Evolutionary conservation across 345 rosid genomes (phyloP).

Genomic region (Sisymbrium irio): DNA sequence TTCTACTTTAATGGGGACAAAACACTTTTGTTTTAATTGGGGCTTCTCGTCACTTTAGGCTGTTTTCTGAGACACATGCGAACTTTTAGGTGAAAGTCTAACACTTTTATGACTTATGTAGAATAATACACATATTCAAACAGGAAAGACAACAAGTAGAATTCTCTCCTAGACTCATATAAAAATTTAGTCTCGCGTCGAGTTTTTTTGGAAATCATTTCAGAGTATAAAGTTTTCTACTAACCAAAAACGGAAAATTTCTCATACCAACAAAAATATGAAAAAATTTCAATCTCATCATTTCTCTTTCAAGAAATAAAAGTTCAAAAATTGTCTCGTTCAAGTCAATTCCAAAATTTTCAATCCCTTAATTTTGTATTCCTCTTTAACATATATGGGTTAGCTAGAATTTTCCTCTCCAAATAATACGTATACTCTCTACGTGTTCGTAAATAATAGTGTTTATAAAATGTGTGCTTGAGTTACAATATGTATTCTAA

Average conservation of each 20-base stretch:
- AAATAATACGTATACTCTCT: neutral
- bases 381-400: neutral
- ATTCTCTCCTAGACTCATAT: neutral
- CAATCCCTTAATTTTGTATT: neutral
- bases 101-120: neutral
- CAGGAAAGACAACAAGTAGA: neutral
- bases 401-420: neutral
- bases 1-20: slow-evolving; percentile 24
- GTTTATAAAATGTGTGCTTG: neutral
- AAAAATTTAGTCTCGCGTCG: neutral
- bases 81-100: slow-evolving; percentile 23
- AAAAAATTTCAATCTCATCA: neutral
- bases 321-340: neutral
- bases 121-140: neutral
- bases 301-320: neutral
- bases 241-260: neutral
- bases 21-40: slow-evolving; percentile 30
- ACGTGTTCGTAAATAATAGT: neutral
- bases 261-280: no score
- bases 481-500: neutral
- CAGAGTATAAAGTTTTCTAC: slow-evolving; percentile 9
- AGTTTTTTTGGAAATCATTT: neutral
- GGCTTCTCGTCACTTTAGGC: slow-evolving; percentile 16
- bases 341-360: neutral
- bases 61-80: slow-evolving; percentile 14